Percentiles rank a stretch among this genome's conserved stretches.
These are phyloP conservation scores for Avena atlantica DNA, from an alignment of 176 grass and related monocot genomes.

Conservation along the genomic window DNA sequence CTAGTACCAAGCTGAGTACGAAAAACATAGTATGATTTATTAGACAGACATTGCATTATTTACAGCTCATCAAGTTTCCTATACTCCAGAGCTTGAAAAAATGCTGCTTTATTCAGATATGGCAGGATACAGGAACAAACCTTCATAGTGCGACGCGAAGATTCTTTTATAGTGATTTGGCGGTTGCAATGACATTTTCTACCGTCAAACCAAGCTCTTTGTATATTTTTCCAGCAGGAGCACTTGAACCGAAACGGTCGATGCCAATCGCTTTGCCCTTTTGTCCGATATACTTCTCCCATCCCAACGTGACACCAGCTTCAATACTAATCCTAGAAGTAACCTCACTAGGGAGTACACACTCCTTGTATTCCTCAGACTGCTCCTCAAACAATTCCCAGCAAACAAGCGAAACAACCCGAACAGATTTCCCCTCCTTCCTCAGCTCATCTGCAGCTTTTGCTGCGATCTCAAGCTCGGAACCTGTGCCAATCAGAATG, in stretches of 20 bases:
- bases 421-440: constrained; percentile 36
- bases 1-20: neutral
- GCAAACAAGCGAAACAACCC: constrained; percentile 68
- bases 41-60: neutral
- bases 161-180: constrained; percentile 35
- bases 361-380: constrained; percentile 53
- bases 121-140: neutral
- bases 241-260: constrained; percentile 47
- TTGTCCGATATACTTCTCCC: constrained; percentile 57
- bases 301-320: constrained; percentile 58
- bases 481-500: constrained; percentile 62
- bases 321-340: constrained; percentile 62
- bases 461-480: constrained; percentile 61
- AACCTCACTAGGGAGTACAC: constrained; percentile 49
- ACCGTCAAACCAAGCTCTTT: constrained; percentile 63
- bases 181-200: constrained; percentile 50
- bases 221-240: constrained; percentile 62
- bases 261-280: constrained; percentile 56
- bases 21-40: neutral
- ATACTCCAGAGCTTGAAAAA: neutral
- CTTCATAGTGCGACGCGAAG: neutral
- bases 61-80: neutral
- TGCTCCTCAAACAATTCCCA: constrained; percentile 73
- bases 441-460: constrained; percentile 51
- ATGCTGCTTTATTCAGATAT: neutral